Conservation (phyloP, 2,329 filamentous ascomycete species). For the Colletotrichum limetticola region DNA sequence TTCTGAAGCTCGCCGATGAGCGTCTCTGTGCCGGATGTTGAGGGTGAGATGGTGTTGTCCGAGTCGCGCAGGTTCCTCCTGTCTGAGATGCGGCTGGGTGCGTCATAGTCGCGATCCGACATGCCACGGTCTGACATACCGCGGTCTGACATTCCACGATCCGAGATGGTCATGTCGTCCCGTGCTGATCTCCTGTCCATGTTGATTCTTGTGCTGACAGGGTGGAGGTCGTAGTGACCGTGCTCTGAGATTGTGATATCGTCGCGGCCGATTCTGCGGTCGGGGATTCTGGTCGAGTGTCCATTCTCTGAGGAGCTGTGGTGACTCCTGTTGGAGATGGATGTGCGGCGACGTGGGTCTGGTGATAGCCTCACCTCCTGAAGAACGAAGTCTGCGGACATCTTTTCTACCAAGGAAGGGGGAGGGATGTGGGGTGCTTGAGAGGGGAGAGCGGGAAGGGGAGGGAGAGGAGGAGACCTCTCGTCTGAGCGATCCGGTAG, state of each 20-base stretch:
- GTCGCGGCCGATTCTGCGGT: conserved; percentile 29
- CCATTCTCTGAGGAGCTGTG: conserved; percentile 33
- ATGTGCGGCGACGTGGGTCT: conserved; percentile 38
- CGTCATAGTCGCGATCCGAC: conserved; percentile 16
- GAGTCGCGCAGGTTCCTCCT: conserved; percentile 36
- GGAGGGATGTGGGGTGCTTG: conserved; percentile 37
- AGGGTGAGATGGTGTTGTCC: conserved; percentile 41
- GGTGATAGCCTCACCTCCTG: conserved; percentile 33
- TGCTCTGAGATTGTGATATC: conserved; percentile 36
- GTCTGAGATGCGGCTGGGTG: conserved; percentile 36
- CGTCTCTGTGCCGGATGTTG: conserved; percentile 46
- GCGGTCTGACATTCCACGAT: neutral
- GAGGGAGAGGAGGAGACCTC: conserved; percentile 7
- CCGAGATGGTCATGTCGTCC: conserved; percentile 27
- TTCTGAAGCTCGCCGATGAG: conserved; percentile 45
- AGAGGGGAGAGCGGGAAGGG: conserved; percentile 23
- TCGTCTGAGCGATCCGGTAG: conserved; percentile 4
- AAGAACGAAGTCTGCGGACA: conserved; percentile 31
- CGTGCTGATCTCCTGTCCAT: conserved; percentile 6
- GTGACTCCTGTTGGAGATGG: conserved; percentile 40
- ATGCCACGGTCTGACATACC: neutral
- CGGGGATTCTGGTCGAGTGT: conserved; percentile 27
- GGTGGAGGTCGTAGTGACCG: conserved; percentile 31
- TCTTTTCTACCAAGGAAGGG: conserved; percentile 34
- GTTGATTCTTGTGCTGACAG: conserved; percentile 3